These are phyloP conservation scores for Pseudodiploospora longispora DNA, from an alignment of 2,329 filamentous ascomycete species.

Conservation along the genomic window DNA sequence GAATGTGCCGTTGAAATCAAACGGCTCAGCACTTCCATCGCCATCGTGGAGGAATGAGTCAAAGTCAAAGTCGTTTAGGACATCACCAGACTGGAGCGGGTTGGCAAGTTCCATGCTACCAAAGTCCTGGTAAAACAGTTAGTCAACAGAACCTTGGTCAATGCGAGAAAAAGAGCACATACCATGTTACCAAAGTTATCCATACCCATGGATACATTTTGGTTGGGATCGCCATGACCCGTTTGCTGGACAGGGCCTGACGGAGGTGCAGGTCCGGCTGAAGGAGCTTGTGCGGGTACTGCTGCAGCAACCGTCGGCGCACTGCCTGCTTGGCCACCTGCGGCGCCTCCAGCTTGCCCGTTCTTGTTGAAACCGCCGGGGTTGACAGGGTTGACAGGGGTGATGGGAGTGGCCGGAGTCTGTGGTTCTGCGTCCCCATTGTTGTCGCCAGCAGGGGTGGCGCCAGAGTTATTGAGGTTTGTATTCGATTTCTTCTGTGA, in stretches of 20 bases:
- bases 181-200: conserved; percentile 37
- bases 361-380: conserved; percentile 36
- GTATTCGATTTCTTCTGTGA: conserved; percentile 57
- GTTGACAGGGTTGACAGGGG: conserved; percentile 43
- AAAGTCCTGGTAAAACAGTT: conserved; percentile 33
- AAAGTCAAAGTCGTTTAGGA: conserved; percentile 59
- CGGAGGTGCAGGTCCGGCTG: conserved; percentile 25
- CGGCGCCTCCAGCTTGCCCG: conserved; percentile 18
- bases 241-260: conserved; percentile 36
- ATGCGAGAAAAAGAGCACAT: conserved; percentile 14
- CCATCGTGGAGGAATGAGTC: conserved; percentile 58
- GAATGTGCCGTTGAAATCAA: conserved; percentile 48
- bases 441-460: conserved; percentile 50
- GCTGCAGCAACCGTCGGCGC: conserved; percentile 18
- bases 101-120: conserved; percentile 46
- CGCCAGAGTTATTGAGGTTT: conserved; percentile 36
- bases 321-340: conserved; percentile 21
- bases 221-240: conserved; percentile 38
- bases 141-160: conserved; percentile 7
- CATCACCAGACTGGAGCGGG: conserved; percentile 44
- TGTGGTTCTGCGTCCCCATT: conserved; percentile 49
- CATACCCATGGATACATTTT: conserved; percentile 37
- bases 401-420: conserved; percentile 57
- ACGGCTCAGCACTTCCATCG: conserved; percentile 38
- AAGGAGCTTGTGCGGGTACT: conserved; percentile 21